Percentiles rank a stretch among this genome's conserved stretches.
Evolutionary conservation across 2,329 filamentous ascomycete species (phyloP).

Genomic region (Trichoderma oligosporum): DNA sequence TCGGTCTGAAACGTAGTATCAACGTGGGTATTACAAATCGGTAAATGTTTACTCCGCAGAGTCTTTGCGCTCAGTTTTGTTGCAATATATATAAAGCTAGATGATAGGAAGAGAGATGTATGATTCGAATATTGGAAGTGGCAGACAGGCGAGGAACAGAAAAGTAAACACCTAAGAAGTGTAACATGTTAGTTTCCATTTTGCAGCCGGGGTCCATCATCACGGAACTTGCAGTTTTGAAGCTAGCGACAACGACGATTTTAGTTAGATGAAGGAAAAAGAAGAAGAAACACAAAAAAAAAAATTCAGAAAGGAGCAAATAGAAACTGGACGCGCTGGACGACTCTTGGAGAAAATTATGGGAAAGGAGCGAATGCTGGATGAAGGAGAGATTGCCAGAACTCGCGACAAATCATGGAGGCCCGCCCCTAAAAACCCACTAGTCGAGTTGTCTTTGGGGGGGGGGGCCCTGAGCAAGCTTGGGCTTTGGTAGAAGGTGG

Average conservation of each 20-base stretch:
- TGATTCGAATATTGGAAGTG: too few relatives aligned
- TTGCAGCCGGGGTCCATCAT: too few relatives aligned
- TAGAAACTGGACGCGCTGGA: too few relatives aligned
- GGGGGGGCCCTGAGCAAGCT: background rate
- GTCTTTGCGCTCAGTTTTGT: slow-evolving; percentile 4
- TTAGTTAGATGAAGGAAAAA: too few relatives aligned
- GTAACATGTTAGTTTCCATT: too few relatives aligned
- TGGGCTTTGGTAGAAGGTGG: background rate
- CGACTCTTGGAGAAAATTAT: too few relatives aligned
- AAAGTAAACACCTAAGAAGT: too few relatives aligned
- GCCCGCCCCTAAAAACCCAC: slow-evolving; percentile 11
- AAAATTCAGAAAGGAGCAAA: too few relatives aligned
- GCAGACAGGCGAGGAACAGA: too few relatives aligned
- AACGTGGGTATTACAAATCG: background rate
- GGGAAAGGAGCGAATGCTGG: background rate
- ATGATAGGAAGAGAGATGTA: background rate
- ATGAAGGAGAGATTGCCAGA: slow-evolving; percentile 13
- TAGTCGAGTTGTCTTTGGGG: slow-evolving; percentile 9
- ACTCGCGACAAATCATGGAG: slow-evolving; percentile 17
- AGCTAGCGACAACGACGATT: too few relatives aligned
- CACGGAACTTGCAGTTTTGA: too few relatives aligned
- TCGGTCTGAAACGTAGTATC: background rate
- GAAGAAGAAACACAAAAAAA: too few relatives aligned
- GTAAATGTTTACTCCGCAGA: background rate
- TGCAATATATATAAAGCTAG: background rate